These are phyloP conservation scores for Gleditsia sinensis DNA, from an alignment of 306 rosid genomes.

Conservation along the genomic window DNA sequence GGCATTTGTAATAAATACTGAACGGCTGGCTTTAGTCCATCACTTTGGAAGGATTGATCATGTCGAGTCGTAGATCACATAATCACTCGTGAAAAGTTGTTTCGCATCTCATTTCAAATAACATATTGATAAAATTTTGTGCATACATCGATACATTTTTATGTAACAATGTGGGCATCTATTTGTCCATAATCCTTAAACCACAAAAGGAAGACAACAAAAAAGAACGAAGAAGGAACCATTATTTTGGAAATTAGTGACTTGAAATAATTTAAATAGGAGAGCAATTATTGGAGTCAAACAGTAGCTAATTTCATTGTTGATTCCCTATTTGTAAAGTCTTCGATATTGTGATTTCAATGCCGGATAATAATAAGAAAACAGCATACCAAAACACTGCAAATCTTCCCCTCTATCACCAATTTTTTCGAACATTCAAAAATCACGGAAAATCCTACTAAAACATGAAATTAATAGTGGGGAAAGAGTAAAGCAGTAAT, in stretches of 20 bases:
- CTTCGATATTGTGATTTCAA: neutral
- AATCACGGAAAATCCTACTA: too few species aligned
- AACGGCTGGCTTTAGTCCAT: slow-evolving; percentile 15
- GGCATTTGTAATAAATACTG: slow-evolving; percentile 15
- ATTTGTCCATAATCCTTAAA: neutral
- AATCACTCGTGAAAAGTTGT: neutral
- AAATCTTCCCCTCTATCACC: neutral
- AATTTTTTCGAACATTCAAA: too few species aligned
- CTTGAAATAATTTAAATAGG: neutral
- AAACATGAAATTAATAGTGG: too few species aligned
- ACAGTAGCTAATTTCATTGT: neutral
- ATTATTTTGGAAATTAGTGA: neutral
- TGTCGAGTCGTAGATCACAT: too few species aligned
- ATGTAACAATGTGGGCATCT: too few species aligned
- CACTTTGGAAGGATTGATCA: too few species aligned
- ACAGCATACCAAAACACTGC: neutral
- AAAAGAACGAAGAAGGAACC: neutral
- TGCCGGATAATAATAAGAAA: too few species aligned
- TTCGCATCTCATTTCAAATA: neutral
- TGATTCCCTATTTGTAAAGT: neutral
- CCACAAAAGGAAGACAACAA: neutral
- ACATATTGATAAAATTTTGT: neutral
- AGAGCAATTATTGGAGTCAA: neutral
- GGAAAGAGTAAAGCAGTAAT: too few species aligned
- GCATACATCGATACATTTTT: too few species aligned